These are phyloP conservation scores for Aethionema arabicum DNA, from an alignment of 345 rosid genomes.

Conservation along the genomic window DNA sequence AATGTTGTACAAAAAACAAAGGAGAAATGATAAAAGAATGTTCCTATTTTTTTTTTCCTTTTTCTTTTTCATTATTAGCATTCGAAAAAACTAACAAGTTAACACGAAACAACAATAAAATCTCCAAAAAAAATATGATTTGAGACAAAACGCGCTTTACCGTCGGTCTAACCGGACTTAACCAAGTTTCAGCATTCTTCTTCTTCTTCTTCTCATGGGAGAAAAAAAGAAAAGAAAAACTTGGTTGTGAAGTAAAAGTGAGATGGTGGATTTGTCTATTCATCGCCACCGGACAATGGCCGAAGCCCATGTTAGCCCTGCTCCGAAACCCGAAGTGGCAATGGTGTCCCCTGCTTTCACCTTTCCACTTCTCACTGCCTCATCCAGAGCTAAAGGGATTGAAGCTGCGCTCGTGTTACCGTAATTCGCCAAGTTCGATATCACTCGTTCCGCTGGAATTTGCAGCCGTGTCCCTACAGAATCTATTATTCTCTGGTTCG, in stretches of 20 bases:
- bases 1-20: constrained; percentile 6
- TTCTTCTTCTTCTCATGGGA: constrained; percentile 26
- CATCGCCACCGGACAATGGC: constrained; percentile 84
- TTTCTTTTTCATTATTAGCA: constrained; percentile 21
- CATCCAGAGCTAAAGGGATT: constrained; percentile 90
- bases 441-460: constrained; percentile 73
- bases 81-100: constrained; percentile 19
- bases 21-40: constrained; percentile 13
- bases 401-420: constrained; percentile 96
- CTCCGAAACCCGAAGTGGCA: constrained; percentile 89
- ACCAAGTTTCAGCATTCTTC: constrained; percentile 17
- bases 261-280: constrained; percentile 21
- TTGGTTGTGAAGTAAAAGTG: constrained; percentile 25
- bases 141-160: constrained; percentile 32
- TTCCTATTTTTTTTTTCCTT: neutral
- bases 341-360: constrained; percentile 76
- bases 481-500: constrained; percentile 94
- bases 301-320: constrained; percentile 96
- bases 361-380: constrained; percentile 83
- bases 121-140: constrained; percentile 9
- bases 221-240: constrained; percentile 6
- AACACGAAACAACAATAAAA: constrained; percentile 29
- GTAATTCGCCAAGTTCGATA: constrained; percentile 82
- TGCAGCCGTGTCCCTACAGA: constrained; percentile 77
- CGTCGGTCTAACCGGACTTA: constrained; percentile 20